Evolutionary conservation across 805 yeast species (phyloP).

Genomic region (Hanseniaspora mollemarum): DNA sequence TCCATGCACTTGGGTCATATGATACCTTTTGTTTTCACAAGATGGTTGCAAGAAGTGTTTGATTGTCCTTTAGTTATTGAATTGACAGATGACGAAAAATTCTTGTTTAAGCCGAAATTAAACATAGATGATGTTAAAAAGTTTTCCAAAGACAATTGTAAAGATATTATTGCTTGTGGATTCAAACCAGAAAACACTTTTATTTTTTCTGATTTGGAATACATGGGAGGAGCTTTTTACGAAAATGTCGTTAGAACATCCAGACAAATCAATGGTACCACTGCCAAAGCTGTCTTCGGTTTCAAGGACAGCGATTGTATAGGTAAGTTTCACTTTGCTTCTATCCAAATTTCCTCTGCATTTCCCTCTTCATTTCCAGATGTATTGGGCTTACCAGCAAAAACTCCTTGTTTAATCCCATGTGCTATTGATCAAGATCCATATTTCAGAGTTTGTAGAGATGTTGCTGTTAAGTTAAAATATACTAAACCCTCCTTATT

Average conservation of each 20-base stretch:
- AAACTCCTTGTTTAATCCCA: conserved; percentile 93
- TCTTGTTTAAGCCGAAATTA: conserved; percentile 80
- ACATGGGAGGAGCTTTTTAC: conserved; percentile 88
- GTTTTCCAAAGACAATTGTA: conserved; percentile 73
- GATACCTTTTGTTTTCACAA: conserved; percentile 89
- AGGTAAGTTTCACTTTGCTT: conserved; percentile 90
- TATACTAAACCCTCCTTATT: conserved; percentile 83
- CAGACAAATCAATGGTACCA: conserved; percentile 91
- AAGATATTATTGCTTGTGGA: conserved; percentile 87
- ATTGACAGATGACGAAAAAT: conserved; percentile 93
- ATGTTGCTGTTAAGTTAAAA: conserved; percentile 87
- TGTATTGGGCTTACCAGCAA: conserved; percentile 70
- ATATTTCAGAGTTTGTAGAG: conserved; percentile 92
- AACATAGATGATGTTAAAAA: conserved; percentile 78
- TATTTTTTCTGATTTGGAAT: conserved; percentile 81
- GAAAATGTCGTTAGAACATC: conserved; percentile 88
- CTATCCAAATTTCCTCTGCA: conserved; percentile 90
- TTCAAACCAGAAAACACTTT: conserved; percentile 91
- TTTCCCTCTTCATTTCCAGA: conserved; percentile 95
- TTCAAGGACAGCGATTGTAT: conserved; percentile 89
- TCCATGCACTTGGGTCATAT: conserved; percentile 95
- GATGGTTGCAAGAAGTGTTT: conserved; percentile 96
- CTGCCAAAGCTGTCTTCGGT: conserved; percentile 94
- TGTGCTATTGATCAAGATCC: conserved; percentile 99
- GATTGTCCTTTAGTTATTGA: conserved; percentile 92